Evolutionary conservation across 2,329 filamentous ascomycete species (phyloP), one percentile per base, ranked within the genome.

Genomic region (Aspergillus oerlinghausenensis): DNA sequence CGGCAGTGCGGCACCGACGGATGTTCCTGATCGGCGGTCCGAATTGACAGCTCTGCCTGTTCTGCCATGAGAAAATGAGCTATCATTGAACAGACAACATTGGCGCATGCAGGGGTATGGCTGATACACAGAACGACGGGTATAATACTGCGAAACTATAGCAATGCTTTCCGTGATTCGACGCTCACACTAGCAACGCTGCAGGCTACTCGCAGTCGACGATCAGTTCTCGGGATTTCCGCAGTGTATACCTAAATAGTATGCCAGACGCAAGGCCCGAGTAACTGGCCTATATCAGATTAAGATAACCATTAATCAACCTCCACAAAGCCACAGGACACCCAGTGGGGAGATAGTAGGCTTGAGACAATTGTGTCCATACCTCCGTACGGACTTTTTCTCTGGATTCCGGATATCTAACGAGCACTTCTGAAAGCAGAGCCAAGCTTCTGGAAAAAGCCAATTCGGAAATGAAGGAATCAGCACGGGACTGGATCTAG

Each of bases 1-100:
- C 42, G 42, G 42, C n/a, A 23, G n/a, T 45, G 21, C 55, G 55
- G 55, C 32, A 53, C 19, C 23, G 43, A 26, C 55, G 55, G 55
- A 56, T 52, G 55, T 56, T 47, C 51, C 55, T 56, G 55, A 56
- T 56, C 55, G 55, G 50, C 55, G 35, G 23, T 23, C 19, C 11
- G 19, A 9, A 23, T 21, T 23, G 19, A 45, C 42, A 21, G 11
- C 14, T 26, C 23, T 35, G 17, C 32, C 21, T 4, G 32, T 35
- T 7, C 14, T 35, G 11, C 32, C 32, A 17, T 17, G 38, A 56
- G 35, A 32, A 51, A 25, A 40, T 28, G 32, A 38, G 32, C 14
- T 17, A 38, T 32, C 29, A 32, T 32, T 11, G 29, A 32, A 32
- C 0, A 2, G 29, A 32, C 29, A 32, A 14, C 29, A 32, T 4